These are phyloP conservation scores for Cryptosporidium felis DNA, from an alignment of 169 alveolate species.

Conservation along the genomic window DNA sequence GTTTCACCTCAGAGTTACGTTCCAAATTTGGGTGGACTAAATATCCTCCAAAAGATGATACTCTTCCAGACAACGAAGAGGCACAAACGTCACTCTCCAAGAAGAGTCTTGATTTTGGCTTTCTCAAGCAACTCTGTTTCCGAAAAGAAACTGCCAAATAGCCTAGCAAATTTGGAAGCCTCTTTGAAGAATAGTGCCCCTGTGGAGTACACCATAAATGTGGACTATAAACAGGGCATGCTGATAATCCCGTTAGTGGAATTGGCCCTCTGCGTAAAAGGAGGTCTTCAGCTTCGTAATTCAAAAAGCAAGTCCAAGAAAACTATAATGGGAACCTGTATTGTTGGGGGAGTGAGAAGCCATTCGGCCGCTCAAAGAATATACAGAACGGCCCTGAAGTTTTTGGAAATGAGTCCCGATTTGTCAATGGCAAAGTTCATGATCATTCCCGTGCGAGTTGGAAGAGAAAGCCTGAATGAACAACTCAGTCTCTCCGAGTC, in stretches of 20 bases:
- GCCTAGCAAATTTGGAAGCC: conserved; percentile 8
- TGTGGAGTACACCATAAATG: conserved; percentile 46
- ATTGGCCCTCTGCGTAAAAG: conserved; percentile 50
- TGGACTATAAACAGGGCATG: conserved; percentile 16
- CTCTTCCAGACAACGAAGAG: conserved; percentile 18
- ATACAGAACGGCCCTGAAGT: conserved; percentile 33
- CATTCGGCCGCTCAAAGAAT: conserved; percentile 60
- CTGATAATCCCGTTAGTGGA: conserved; percentile 29
- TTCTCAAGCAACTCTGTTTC: neutral
- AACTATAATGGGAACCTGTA: conserved; percentile 49
- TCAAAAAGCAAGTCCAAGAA: conserved; percentile 26
- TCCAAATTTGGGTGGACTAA: conserved; percentile 64
- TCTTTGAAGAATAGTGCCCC: conserved; percentile 16
- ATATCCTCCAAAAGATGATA: conserved; percentile 38
- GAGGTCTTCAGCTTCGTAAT: conserved; percentile 29
- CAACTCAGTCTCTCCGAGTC: conserved; percentile 28
- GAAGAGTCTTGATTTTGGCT: conserved; percentile 49
- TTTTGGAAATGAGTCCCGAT: conserved; percentile 40
- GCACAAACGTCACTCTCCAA: conserved; percentile 25
- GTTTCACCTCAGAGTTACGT: conserved; percentile 55
- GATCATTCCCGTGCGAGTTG: conserved; percentile 46
- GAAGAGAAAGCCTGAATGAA: conserved; percentile 34
- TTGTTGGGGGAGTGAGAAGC: conserved; percentile 54
- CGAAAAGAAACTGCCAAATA: conserved; percentile 34
- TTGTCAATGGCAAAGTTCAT: conserved; percentile 43